Evolutionary conservation across 306 rosid genomes (phyloP).

Genomic region (Macrotyloma uniflorum): DNA sequence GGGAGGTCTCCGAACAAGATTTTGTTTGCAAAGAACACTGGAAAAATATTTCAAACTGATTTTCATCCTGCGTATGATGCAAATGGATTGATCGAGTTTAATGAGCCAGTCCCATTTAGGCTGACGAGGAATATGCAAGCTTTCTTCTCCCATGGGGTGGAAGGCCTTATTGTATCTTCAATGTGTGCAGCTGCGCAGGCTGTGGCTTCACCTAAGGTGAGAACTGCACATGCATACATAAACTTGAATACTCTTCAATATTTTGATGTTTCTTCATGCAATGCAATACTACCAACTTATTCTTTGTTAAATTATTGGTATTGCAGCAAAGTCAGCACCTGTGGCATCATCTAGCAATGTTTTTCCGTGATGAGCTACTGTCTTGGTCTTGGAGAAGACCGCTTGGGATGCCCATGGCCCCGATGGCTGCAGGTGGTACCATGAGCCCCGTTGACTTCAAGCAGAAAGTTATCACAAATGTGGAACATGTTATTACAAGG

Average conservation of each 20-base stretch:
- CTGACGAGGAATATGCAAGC: conserved; percentile 97
- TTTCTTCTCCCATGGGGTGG: conserved; percentile 95
- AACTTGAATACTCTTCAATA: conserved; percentile 6
- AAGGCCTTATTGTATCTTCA: conserved; percentile 97
- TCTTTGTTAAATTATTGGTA: conserved; percentile 28
- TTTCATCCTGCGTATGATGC: conserved; percentile 97
- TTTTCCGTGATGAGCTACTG: conserved; percentile 96
- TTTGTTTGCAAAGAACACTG: conserved; percentile 94
- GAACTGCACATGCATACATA: conserved; percentile 28
- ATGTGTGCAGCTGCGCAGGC: conserved; percentile 99
- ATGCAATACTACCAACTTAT: conserved; percentile 28
- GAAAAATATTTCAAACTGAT: conserved; percentile 96
- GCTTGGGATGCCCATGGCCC: conserved; percentile 85
- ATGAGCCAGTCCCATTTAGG: conserved; percentile 97
- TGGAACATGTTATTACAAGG: conserved; percentile 77
- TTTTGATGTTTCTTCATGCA: conserved; percentile 18
- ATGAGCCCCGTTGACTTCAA: conserved; percentile 84
- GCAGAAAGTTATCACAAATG: conserved; percentile 88
- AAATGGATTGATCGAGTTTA: conserved; percentile 89
- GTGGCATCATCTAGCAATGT: conserved; percentile 99
- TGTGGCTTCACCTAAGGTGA: conserved; percentile 87
- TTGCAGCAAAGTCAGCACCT: conserved; percentile 96
- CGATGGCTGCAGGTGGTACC: conserved; percentile 77
- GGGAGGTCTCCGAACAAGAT: conserved; percentile 99
- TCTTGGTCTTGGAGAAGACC: conserved; percentile 99